A percentile compares a stretch with the other conserved stretches of the same genome.
Evolutionary conservation across 176 grass and related monocot genomes (phyloP).

Genomic region (Lolium perenne): DNA sequence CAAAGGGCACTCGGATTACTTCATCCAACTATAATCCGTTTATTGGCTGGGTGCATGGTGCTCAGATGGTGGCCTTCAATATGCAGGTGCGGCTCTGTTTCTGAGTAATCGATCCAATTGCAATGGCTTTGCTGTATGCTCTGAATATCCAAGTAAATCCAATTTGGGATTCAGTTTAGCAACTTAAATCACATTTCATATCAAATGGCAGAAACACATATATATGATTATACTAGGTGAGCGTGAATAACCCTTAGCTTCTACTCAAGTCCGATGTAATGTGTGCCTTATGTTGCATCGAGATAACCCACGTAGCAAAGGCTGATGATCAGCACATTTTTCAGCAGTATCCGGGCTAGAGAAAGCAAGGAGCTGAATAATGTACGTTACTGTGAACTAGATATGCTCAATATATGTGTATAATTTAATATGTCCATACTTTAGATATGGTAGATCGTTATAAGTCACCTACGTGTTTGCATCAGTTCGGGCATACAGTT

Average conservation of each 20-base stretch:
- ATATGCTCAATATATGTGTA: not conserved
- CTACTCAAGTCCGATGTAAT: slow-evolving; percentile 10
- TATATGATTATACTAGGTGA: not conserved
- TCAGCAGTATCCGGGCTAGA: not conserved
- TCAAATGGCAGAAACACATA: not conserved
- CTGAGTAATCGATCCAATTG: not conserved
- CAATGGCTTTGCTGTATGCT: not conserved
- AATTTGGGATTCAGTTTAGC: not conserved
- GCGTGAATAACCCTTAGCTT: not conserved
- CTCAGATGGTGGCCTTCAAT: slow-evolving; percentile 98
- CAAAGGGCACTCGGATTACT: slow-evolving; percentile 73
- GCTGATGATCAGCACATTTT: not conserved
- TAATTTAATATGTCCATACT: not conserved
- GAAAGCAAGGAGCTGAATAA: not conserved
- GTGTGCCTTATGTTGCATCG: not conserved
- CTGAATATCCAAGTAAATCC: not conserved
- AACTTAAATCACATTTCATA: slow-evolving; percentile 3
- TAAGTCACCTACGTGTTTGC: not conserved
- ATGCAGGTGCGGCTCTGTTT: slow-evolving; percentile 76
- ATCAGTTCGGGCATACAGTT: not conserved
- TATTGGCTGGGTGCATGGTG: slow-evolving; percentile 89
- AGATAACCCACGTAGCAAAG: not conserved
- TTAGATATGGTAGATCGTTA: not conserved
- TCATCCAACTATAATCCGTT: slow-evolving; percentile 98
- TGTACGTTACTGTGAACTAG: no score